These are phyloP conservation scores for Apiospora malaysiana DNA, from an alignment of 2,329 filamentous ascomycete species.

Conservation along the genomic window DNA sequence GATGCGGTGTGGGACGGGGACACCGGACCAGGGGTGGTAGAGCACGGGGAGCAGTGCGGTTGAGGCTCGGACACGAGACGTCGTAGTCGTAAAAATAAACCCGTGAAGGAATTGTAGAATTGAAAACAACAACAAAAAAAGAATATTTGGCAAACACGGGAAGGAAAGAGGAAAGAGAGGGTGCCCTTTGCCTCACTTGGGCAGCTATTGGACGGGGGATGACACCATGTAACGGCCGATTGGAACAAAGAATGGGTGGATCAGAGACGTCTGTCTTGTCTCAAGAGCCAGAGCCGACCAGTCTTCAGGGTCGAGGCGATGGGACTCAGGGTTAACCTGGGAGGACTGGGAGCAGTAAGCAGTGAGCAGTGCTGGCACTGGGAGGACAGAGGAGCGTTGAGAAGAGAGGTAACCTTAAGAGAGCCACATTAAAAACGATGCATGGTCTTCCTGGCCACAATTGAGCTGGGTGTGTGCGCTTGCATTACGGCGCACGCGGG, in stretches of 20 bases:
- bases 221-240: conserved; percentile 9
- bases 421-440: conserved; percentile 5
- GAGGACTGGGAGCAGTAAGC: too few species aligned
- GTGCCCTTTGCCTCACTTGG: conserved; percentile 1
- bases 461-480: conserved; percentile 10
- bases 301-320: background rate
- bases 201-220: conserved; percentile 2
- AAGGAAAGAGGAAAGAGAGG: background rate
- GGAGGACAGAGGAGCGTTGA: too few species aligned
- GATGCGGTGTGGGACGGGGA: conserved; percentile 2
- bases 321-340: conserved; percentile 5
- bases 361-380: background rate
- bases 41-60: background rate
- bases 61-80: background rate
- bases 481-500: conserved; percentile 16
- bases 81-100: background rate
- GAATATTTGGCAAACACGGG: background rate
- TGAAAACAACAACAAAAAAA: background rate
- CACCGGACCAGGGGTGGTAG: background rate
- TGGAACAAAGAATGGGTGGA: conserved; percentile 1
- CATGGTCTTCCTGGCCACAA: conserved; percentile 2
- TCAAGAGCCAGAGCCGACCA: conserved; percentile 8
- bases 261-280: background rate
- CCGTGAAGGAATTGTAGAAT: background rate
- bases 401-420: background rate